phyloP scores from a whole-genome alignment of 768 basidiomycete genomes.

The Pulveroboletus sp. region DNA sequence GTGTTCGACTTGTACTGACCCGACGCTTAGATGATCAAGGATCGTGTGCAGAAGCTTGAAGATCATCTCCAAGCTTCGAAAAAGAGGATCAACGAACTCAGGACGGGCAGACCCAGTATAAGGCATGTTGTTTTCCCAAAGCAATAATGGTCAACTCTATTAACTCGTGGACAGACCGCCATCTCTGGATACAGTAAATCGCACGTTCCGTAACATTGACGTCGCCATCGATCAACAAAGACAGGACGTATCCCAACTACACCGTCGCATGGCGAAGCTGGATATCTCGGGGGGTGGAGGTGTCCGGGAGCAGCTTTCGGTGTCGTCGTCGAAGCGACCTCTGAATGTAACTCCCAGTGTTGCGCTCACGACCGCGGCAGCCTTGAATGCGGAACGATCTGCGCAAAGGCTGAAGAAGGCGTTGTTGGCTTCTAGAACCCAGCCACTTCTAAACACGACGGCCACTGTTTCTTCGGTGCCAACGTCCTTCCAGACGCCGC shows the following conservation, averaged over 20 bases:
- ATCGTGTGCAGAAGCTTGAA: conserved; percentile 77
- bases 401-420: conserved; percentile 68
- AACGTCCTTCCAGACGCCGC: conserved; percentile 28
- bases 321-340: conserved; percentile 37
- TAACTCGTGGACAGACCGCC: conserved; percentile 55
- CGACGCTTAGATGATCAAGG: conserved; percentile 52
- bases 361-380: conserved; percentile 72
- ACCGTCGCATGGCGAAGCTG: conserved; percentile 50
- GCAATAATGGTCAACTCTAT: background rate
- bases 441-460: conserved; percentile 64
- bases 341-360: conserved; percentile 57
- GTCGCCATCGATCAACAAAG: conserved; percentile 60
- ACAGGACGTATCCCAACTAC: conserved; percentile 48
- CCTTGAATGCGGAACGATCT: conserved; percentile 75
- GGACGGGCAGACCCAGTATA: conserved; percentile 57
- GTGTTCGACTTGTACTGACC: conserved; percentile 4
- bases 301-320: conserved; percentile 40
- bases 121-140: conserved; percentile 42
- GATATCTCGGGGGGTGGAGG: conserved; percentile 32
- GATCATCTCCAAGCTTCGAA: conserved; percentile 65
- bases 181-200: conserved; percentile 76
- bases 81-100: conserved; percentile 59
- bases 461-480: conserved; percentile 28
- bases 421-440: conserved; percentile 53
- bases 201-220: conserved; percentile 84